Conservation (phyloP, 148 eudicot genomes). For the Selenicereus undatus region DNA sequence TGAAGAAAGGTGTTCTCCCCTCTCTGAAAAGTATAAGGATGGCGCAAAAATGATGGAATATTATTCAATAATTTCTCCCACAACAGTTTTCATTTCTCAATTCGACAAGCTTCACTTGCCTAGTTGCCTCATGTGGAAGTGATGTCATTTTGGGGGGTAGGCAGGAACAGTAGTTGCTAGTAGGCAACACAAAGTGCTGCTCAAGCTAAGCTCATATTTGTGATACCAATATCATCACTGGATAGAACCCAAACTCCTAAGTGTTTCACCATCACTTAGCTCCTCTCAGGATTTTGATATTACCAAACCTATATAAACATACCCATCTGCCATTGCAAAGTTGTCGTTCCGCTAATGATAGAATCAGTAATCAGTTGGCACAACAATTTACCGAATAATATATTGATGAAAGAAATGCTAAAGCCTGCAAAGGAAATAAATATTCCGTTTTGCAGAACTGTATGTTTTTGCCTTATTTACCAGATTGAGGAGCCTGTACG, state of each 20-base stretch:
- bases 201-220: too few species aligned
- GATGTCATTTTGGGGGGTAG: background rate
- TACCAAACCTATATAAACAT: too few species aligned
- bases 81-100: too few species aligned
- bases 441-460: background rate
- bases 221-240: too few species aligned
- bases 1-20: background rate
- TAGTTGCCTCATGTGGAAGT: background rate
- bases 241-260: too few species aligned
- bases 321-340: too few species aligned
- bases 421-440: slow-evolving; percentile 1
- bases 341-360: too few species aligned
- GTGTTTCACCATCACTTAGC: background rate
- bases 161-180: background rate
- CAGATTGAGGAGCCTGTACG: slow-evolving; percentile 77
- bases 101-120: background rate
- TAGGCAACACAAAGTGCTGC: too few species aligned
- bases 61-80: background rate
- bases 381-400: too few species aligned
- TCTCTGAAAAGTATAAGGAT: background rate
- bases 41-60: background rate
- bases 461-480: slow-evolving; percentile 24
- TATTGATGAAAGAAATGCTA: background rate
- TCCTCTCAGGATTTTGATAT: background rate
- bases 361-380: too few species aligned